Conservation (phyloP, 1,284 basidiomycete species). For the Puccinia sorghi region DNA sequence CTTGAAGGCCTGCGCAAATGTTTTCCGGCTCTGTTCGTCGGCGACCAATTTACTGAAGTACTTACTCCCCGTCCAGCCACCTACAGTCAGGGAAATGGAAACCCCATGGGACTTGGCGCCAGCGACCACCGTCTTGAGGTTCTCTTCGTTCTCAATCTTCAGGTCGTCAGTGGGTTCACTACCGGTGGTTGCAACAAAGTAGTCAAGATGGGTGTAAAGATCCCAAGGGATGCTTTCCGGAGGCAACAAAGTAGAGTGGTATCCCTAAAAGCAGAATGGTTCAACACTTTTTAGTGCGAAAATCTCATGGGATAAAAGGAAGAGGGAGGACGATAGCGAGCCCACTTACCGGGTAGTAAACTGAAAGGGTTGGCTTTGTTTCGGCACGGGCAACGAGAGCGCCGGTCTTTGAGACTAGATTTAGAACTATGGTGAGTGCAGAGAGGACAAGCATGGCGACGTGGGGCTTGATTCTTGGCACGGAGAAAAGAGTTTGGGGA, state of each 20-base stretch:
- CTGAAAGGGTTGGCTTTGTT: slow-evolving; percentile 22
- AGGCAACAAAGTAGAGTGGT: slow-evolving; percentile 30
- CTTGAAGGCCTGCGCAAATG: slow-evolving; percentile 19
- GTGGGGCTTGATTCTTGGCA: too few species aligned
- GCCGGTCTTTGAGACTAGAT: background rate
- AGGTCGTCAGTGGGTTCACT: slow-evolving; percentile 11
- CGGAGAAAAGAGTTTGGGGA: background rate
- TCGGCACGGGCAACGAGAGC: slow-evolving; percentile 20
- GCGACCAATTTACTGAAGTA: slow-evolving; percentile 32
- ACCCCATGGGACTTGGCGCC: slow-evolving; percentile 37
- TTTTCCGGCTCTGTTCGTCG: slow-evolving; percentile 29
- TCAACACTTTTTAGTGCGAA: too few species aligned
- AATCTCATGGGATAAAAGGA: background rate
- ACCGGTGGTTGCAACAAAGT: slow-evolving; percentile 33
- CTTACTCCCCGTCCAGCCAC: slow-evolving; percentile 44
- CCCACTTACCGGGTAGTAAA: slow-evolving; percentile 35
- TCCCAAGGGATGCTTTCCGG: slow-evolving; percentile 42
- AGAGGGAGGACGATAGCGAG: too few species aligned
- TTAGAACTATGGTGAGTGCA: background rate
- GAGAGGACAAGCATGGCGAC: background rate
- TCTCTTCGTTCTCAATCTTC: slow-evolving; percentile 39
- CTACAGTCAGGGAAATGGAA: slow-evolving; percentile 33
- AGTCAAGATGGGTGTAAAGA: slow-evolving; percentile 37
- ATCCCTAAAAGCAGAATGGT: slow-evolving; percentile 9
- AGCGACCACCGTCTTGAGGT: slow-evolving; percentile 24